Evolutionary conservation across 2,329 filamentous ascomycete species (phyloP).

Genomic region (Alternaria angustiovoidea): DNA sequence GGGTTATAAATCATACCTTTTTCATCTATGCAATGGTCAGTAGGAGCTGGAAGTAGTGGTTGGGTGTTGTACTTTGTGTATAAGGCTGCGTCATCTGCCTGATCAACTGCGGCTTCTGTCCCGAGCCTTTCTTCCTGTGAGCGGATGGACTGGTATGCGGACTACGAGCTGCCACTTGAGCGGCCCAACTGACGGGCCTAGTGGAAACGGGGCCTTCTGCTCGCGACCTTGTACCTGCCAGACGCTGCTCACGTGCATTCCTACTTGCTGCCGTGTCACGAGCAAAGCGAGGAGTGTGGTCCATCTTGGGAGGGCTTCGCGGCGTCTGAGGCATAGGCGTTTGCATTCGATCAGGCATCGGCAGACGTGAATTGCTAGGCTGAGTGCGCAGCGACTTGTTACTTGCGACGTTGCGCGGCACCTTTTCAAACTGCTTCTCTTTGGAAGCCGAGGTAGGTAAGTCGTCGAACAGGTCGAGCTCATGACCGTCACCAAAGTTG

Average conservation of each 20-base stretch:
- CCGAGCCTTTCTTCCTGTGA: conserved; percentile 58
- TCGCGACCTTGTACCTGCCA: conserved; percentile 55
- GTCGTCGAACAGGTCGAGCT: conserved; percentile 94
- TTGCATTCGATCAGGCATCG: conserved; percentile 55
- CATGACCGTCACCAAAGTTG: conserved; percentile 85
- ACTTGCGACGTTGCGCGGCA: conserved; percentile 73
- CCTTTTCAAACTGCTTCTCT: conserved; percentile 84
- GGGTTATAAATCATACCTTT: conserved; percentile 98
- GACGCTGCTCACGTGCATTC: conserved; percentile 69
- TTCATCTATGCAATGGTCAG: conserved; percentile 65
- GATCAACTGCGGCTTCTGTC: conserved; percentile 86
- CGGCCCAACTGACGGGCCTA: conserved; percentile 67
- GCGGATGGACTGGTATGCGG: conserved; percentile 60
- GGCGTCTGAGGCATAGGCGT: conserved; percentile 63
- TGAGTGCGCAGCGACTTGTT: conserved; percentile 68
- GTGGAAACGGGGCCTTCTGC: conserved; percentile 60
- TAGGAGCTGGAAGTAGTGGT: conserved; percentile 6
- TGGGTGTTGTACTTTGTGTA: conserved; percentile 73
- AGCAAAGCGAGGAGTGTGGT: conserved; percentile 68
- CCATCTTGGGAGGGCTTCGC: conserved; percentile 60
- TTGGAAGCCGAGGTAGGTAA: conserved; percentile 83
- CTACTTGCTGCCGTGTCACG: conserved; percentile 72
- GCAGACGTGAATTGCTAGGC: conserved; percentile 55
- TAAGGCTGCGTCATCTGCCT: conserved; percentile 81
- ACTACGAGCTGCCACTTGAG: conserved; percentile 61